Evolutionary conservation across 2,329 filamentous ascomycete genomes (phyloP).

Genomic region (Penicillium expansum): DNA sequence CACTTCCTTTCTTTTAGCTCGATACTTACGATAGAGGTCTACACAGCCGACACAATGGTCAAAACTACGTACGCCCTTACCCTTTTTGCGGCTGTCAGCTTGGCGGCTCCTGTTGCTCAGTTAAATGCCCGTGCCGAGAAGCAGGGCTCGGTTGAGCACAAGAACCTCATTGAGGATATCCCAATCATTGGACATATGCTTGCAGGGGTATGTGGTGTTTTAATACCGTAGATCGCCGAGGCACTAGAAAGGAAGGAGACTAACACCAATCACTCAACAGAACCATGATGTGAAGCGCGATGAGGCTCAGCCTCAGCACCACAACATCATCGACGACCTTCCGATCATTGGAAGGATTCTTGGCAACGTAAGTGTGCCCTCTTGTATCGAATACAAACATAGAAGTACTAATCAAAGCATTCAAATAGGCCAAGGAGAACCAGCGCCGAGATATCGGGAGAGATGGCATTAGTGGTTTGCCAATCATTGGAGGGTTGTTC

Average conservation of each 20-base stretch:
- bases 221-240: not conserved
- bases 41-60: constrained; percentile 18
- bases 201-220: constrained; percentile 8
- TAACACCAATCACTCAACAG: not conserved
- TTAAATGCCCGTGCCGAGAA: constrained; percentile 6
- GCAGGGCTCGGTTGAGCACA: not conserved
- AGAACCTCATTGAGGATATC: constrained; percentile 9
- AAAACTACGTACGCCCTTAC: constrained; percentile 25
- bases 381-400: not conserved
- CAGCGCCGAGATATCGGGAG: not conserved
- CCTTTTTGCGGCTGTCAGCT: constrained; percentile 24
- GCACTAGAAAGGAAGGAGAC: not conserved
- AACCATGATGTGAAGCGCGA: not conserved
- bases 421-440: constrained; percentile 1
- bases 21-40: not conserved
- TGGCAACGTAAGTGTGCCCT: constrained; percentile 8
- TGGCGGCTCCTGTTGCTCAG: constrained; percentile 20
- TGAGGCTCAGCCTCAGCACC: not conserved
- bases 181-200: constrained; percentile 7
- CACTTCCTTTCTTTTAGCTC: constrained; percentile 15
- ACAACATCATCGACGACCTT: constrained; percentile 7
- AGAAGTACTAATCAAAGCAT: not conserved
- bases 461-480: constrained; percentile 2
- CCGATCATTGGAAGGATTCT: constrained; percentile 3
- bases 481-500: constrained; percentile 2